These are phyloP conservation scores for Lachnellula hyalina DNA, from an alignment of 2,329 filamentous ascomycete genomes.

Conservation along the genomic window DNA sequence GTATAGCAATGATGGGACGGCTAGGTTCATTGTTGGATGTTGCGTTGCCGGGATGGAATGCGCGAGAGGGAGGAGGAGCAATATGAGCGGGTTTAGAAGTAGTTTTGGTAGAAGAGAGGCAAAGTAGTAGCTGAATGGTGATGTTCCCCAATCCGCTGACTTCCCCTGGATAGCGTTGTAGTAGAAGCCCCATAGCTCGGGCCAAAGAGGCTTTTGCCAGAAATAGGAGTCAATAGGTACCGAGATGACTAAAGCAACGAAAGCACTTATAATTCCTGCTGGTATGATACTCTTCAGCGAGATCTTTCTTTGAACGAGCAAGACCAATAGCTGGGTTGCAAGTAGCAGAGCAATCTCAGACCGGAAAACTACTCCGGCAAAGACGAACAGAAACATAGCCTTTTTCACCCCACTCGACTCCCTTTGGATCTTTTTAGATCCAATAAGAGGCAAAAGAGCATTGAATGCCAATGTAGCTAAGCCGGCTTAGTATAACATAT, in stretches of 20 bases:
- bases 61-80: constrained; percentile 48
- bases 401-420: constrained; percentile 49
- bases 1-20: constrained; percentile 66
- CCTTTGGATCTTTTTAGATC: constrained; percentile 30
- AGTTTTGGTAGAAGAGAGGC: constrained; percentile 74
- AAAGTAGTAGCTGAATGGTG: constrained; percentile 84
- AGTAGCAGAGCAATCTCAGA: constrained; percentile 84
- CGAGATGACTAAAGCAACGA: constrained; percentile 63
- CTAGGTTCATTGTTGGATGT: constrained; percentile 41
- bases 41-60: constrained; percentile 42
- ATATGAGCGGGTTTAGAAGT: constrained; percentile 71
- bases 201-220: constrained; percentile 86
- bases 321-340: constrained; percentile 57
- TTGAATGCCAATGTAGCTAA: constrained; percentile 59
- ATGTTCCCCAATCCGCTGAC: constrained; percentile 81
- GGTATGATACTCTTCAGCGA: constrained; percentile 54
- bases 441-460: constrained; percentile 39
- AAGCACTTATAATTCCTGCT: constrained; percentile 59
- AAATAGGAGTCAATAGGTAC: constrained; percentile 85
- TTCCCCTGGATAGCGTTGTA: constrained; percentile 86
- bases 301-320: constrained; percentile 52
- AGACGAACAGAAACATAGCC: constrained; percentile 68
- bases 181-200: constrained; percentile 81
- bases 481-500: constrained; percentile 6
- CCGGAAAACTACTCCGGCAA: constrained; percentile 80